phyloP scores from a whole-genome alignment of 441 rosid genomes.

The Jatropha podagrica region DNA sequence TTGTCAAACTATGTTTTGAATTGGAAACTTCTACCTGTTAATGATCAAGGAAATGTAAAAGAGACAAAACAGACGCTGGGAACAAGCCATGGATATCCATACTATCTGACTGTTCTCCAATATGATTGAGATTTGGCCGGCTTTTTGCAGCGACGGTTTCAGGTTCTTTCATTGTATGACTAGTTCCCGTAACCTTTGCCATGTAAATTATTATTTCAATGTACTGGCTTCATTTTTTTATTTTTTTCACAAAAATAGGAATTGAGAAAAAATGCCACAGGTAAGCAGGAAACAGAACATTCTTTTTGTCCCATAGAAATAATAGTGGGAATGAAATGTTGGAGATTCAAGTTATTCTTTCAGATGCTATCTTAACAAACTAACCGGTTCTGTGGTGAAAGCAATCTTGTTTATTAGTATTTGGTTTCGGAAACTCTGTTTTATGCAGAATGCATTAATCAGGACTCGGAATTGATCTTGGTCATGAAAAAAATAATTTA shows the following conservation, averaged over 20 bases:
- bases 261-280: conserved; percentile 6
- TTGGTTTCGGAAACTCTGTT: no score
- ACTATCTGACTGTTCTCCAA: conserved; percentile 63
- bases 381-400: no score
- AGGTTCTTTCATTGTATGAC: conserved; percentile 16
- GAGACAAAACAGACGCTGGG: conserved; percentile 45
- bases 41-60: conserved; percentile 31
- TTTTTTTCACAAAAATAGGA: conserved; percentile 9
- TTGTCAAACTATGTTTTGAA: conserved; percentile 69
- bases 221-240: conserved; percentile 17
- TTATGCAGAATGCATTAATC: no score
- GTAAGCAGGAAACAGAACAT: conserved; percentile 6
- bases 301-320: conserved; percentile 12
- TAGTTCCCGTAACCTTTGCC: conserved; percentile 29
- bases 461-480: no score
- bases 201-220: conserved; percentile 36
- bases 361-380: no score
- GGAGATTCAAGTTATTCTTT: background rate
- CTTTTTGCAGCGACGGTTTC: background rate
- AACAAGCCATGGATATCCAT: conserved; percentile 71
- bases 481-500: no score
- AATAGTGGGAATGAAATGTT: conserved; percentile 1
- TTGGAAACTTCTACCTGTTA: conserved; percentile 51
- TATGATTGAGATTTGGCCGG: conserved; percentile 39
- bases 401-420: no score